These are phyloP conservation scores for Fagopyrum esculentum DNA, from an alignment of 148 eudicot species.

Conservation along the genomic window DNA sequence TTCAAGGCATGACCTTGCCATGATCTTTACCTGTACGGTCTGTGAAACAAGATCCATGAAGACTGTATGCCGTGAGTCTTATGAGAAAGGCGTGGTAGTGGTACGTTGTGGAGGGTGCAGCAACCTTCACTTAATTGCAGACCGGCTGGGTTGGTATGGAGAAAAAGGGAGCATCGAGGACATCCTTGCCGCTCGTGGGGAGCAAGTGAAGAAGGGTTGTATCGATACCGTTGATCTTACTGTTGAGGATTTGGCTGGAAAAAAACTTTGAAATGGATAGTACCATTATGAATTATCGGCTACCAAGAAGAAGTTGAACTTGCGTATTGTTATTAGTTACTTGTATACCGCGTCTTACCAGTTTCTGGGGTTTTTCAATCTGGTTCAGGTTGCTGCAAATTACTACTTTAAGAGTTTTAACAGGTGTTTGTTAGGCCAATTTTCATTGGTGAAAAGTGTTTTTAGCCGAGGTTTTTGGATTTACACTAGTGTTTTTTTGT, in stretches of 20 bases:
- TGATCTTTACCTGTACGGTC: conserved; percentile 78
- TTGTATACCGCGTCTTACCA: background rate
- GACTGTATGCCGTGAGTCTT: conserved; percentile 70
- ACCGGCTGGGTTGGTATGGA: conserved; percentile 78
- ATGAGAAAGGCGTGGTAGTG: conserved; percentile 84
- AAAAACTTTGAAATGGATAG: conserved; percentile 16
- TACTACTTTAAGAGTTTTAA: background rate
- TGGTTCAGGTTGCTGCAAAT: background rate
- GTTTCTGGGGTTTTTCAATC: background rate
- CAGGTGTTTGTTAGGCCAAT: no score
- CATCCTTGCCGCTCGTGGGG: conserved; percentile 73
- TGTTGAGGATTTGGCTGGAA: conserved; percentile 79
- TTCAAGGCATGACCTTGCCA: conserved; percentile 71
- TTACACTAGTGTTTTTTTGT: no score
- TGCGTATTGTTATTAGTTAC: background rate
- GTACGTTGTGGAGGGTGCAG: conserved; percentile 82
- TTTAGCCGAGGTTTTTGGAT: no score
- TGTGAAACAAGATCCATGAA: conserved; percentile 78
- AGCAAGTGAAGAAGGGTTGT: conserved; percentile 55
- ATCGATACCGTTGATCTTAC: conserved; percentile 68
- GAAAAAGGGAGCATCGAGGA: conserved; percentile 74
- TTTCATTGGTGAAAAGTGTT: no score
- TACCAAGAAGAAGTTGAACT: background rate
- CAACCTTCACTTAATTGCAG: conserved; percentile 78
- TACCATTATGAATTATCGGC: no score